Evolutionary conservation across 306 rosid genomes (phyloP).

Genomic region (Lagenaria siceraria): DNA sequence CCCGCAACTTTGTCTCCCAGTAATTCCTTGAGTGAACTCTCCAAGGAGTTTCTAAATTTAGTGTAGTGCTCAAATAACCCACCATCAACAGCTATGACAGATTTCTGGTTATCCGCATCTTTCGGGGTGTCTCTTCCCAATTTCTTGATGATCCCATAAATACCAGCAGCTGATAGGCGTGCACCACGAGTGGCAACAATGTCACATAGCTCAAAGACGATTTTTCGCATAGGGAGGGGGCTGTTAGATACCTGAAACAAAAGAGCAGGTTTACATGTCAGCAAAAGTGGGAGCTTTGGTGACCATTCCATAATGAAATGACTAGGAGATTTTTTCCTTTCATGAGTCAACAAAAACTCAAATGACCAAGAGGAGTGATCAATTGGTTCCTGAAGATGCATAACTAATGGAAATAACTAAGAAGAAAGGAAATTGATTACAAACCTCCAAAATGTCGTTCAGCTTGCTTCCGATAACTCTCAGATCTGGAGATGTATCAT

Average conservation of each 20-base stretch:
- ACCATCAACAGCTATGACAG: slow-evolving; percentile 82
- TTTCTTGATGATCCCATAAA: slow-evolving; percentile 72
- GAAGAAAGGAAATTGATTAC: neutral
- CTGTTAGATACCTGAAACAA: slow-evolving; percentile 49
- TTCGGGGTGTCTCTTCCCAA: slow-evolving; percentile 61
- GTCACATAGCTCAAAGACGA: slow-evolving; percentile 45
- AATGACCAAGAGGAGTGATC: neutral
- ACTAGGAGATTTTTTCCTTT: neutral
- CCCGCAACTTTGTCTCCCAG: slow-evolving; percentile 60
- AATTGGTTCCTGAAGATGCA: neutral
- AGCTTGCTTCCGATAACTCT: slow-evolving; percentile 61
- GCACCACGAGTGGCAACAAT: slow-evolving; percentile 81
- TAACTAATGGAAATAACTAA: neutral
- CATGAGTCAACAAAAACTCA: neutral
- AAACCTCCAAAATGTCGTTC: slow-evolving; percentile 68
- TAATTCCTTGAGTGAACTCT: slow-evolving; percentile 66
- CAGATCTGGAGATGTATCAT: slow-evolving; percentile 71
- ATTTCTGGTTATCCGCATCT: slow-evolving; percentile 56
- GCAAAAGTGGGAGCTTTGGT: neutral
- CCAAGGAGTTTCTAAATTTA: slow-evolving; percentile 62
- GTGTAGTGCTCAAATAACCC: slow-evolving; percentile 81
- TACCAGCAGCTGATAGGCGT: slow-evolving; percentile 80
- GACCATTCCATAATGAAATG: neutral
- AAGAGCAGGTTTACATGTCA: neutral
- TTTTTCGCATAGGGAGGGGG: slow-evolving; percentile 62